Evolutionary conservation across 2,329 filamentous ascomycete genomes (phyloP), one percentile per base, ranked within the genome.

Genomic region (Colletotrichum tropicicola): DNA sequence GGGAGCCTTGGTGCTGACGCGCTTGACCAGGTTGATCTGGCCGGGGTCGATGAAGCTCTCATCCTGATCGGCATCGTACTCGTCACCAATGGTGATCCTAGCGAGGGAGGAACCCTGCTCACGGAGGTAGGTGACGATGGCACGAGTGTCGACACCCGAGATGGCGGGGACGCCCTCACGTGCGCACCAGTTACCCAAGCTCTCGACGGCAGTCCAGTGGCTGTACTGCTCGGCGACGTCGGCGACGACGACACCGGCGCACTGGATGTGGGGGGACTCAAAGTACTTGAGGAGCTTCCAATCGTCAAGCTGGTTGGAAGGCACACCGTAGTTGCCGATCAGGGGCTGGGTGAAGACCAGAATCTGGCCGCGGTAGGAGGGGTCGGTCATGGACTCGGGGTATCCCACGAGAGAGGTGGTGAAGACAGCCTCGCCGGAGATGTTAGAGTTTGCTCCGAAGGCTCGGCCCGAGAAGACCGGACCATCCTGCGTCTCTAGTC

Each of bases 131-230:
- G 96, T 98, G 76, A 99, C 96, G 74, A 99, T 97, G 69, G 91
- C 95, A 79, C 96, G 93, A 53, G 96, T 99, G 77, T 99, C 96
- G 48, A 99, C 96, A 55, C 96, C 96, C 44, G 94, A 95, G 78
- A 98, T 98, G 76, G 94, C 94, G 56, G 96, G 95, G 35, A 99
- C 92, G 72, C 96, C 96, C 82, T 98, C 96, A 65, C 95, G 91
- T 70, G 94, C 92, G 80, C 96, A 99, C 96, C 96, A 99, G 72
- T 97, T 87, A 70, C 92, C 87, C 74, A 99, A 82, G 74, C 92
- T 94, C 86, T 99, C 93, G 10, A 99, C 95, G 35, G 96, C 96
- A 67, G 96, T 98, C 96, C 96, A 99, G 78, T 99, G 96, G 80
- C 94, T 97, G 87, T 98, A 98, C 77, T 94, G 88, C 77, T 93